phyloP scores from a whole-genome alignment of 306 rosid genomes.

The Abrus precatorius region DNA sequence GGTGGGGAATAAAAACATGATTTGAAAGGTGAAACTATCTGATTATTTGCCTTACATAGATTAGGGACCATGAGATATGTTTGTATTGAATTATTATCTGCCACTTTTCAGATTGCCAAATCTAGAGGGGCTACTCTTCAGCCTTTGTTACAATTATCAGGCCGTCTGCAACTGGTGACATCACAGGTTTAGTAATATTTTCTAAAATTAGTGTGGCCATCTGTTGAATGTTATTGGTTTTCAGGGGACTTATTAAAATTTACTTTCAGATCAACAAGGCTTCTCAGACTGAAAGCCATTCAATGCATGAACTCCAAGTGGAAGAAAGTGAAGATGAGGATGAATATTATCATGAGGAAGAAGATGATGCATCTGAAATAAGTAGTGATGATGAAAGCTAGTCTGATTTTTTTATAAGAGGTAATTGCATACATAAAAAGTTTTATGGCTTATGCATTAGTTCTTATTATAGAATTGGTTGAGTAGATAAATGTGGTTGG shows the following conservation, averaged over 20 bases:
- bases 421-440: constrained; percentile 41
- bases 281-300: constrained; percentile 53
- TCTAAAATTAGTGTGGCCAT: constrained; percentile 21
- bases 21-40: neutral
- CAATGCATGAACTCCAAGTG: constrained; percentile 44
- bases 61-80: constrained; percentile 30
- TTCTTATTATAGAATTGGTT: constrained; percentile 1
- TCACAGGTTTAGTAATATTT: constrained; percentile 71
- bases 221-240: constrained; percentile 38
- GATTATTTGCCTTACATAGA: neutral
- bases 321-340: constrained; percentile 66
- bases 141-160: constrained; percentile 78
- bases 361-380: constrained; percentile 77
- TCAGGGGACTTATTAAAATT: constrained; percentile 15
- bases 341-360: constrained; percentile 66
- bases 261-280: constrained; percentile 78
- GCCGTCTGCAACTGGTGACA: constrained; percentile 84
- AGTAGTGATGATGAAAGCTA: constrained; percentile 79
- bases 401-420: constrained; percentile 37
- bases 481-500: constrained; percentile 17
- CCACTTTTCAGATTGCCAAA: constrained; percentile 62
- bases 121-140: constrained; percentile 72
- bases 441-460: constrained; percentile 27
- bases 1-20: constrained; percentile 4
- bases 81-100: constrained; percentile 15